Conservation (phyloP, 768 basidiomycete genomes). For the Mycena sanguinolenta region DNA sequence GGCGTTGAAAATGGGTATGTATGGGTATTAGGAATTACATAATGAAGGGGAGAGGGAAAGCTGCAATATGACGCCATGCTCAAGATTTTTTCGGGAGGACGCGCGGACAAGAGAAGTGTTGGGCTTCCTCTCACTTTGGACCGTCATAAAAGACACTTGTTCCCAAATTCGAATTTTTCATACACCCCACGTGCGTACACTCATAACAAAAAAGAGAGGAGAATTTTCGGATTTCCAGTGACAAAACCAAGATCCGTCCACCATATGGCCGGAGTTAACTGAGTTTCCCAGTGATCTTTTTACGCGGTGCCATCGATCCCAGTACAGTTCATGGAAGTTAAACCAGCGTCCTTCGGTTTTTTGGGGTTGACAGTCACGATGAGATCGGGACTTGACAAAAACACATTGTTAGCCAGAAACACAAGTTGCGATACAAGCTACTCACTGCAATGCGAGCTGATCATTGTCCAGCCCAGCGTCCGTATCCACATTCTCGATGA, state of each 20-base stretch:
- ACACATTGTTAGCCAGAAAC: constrained; percentile 6
- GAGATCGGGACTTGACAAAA: constrained; percentile 13
- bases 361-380: constrained; percentile 5
- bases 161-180: not conserved
- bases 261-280: not conserved
- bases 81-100: not conserved
- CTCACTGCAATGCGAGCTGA: constrained; percentile 11
- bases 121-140: not conserved
- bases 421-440: constrained; percentile 11
- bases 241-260: not conserved
- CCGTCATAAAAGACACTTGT: constrained; percentile 2
- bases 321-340: constrained; percentile 10
- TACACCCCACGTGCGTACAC: not conserved
- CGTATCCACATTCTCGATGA: constrained; percentile 11
- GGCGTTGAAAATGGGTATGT: too few species aligned
- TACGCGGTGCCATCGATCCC: constrained; percentile 12
- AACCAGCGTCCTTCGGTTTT: not conserved
- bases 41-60: too few species aligned
- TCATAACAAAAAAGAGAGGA: not conserved
- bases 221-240: not conserved
- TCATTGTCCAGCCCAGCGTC: constrained; percentile 14
- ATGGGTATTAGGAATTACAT: too few species aligned
- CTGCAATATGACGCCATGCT: not conserved
- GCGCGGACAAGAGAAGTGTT: not conserved
- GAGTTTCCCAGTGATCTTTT: too few species aligned